These are phyloP conservation scores for Beta vulgaris DNA, from an alignment of 148 eudicot genomes.

Conservation along the genomic window DNA sequence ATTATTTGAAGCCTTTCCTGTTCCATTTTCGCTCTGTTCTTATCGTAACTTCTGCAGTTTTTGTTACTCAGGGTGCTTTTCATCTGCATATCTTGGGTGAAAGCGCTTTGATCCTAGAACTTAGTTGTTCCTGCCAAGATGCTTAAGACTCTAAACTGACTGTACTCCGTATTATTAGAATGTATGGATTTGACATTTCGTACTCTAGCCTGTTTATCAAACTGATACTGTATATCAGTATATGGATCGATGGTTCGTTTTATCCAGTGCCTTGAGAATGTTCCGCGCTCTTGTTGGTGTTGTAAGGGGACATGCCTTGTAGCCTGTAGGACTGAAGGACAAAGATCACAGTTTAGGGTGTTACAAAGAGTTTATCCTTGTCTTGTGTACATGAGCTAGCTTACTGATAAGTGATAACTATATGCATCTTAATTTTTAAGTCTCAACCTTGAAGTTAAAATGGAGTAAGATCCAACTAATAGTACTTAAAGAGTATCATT, in stretches of 20 bases:
- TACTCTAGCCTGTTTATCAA: background rate
- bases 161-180: background rate
- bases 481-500: background rate
- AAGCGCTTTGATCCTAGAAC: background rate
- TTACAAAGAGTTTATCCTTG: background rate
- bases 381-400: background rate
- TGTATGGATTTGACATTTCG: background rate
- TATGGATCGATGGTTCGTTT: background rate
- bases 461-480: background rate
- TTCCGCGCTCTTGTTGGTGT: background rate
- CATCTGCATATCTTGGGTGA: background rate
- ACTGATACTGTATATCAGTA: background rate
- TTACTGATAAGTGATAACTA: too few relatives aligned
- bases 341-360: background rate
- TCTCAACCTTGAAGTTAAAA: background rate
- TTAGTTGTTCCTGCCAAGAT: slow-evolving; percentile 9
- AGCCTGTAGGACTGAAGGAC: background rate
- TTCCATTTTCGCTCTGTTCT: background rate
- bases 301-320: background rate
- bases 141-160: background rate
- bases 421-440: background rate
- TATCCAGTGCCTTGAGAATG: background rate
- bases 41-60: background rate
- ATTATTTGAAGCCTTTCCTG: background rate
- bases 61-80: background rate